A percentile compares a stretch with the other conserved stretches of the same genome.
Evolutionary conservation across 2,329 filamentous ascomycete species (phyloP).

Genomic region (Xylariaceae sp.): DNA sequence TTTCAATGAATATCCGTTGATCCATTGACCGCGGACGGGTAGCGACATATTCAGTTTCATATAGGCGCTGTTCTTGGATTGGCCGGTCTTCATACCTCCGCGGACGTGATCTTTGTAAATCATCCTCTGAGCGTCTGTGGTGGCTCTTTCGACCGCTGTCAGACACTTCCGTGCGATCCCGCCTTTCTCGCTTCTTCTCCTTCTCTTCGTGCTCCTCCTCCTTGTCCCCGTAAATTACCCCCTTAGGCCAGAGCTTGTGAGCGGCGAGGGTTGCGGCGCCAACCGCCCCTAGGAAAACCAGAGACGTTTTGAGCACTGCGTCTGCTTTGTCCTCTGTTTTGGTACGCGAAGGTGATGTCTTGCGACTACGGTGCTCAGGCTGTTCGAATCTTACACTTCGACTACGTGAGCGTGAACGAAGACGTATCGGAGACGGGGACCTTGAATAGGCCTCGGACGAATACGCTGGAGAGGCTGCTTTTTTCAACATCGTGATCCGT

Average conservation of each 20-base stretch:
- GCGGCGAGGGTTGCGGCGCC: slow-evolving; percentile 36
- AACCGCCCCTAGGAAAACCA: slow-evolving; percentile 38
- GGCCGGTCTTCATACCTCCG: neutral
- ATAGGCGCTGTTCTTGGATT: neutral
- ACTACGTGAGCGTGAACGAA: neutral
- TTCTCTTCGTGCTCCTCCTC: slow-evolving; percentile 33
- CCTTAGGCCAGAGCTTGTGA: slow-evolving; percentile 40
- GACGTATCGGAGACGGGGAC: neutral
- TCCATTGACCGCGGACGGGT: neutral
- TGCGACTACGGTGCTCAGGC: slow-evolving; percentile 5
- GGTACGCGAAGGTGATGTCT: neutral
- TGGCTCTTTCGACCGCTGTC: neutral
- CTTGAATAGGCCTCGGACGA: neutral
- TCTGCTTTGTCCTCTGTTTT: slow-evolving; percentile 18
- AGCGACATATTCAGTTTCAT: neutral
- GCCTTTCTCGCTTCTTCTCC: slow-evolving; percentile 2
- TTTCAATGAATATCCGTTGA: neutral
- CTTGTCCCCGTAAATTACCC: slow-evolving; percentile 37
- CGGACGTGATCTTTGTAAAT: neutral
- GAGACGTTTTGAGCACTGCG: slow-evolving; percentile 32
- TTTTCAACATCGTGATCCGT: neutral
- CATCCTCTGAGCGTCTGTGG: neutral
- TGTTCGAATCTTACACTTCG: too few relatives aligned
- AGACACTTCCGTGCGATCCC: neutral
- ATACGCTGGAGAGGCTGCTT: neutral